Conservation (phyloP, 2,329 filamentous ascomycete genomes). For the Colletotrichum caudatum region DNA sequence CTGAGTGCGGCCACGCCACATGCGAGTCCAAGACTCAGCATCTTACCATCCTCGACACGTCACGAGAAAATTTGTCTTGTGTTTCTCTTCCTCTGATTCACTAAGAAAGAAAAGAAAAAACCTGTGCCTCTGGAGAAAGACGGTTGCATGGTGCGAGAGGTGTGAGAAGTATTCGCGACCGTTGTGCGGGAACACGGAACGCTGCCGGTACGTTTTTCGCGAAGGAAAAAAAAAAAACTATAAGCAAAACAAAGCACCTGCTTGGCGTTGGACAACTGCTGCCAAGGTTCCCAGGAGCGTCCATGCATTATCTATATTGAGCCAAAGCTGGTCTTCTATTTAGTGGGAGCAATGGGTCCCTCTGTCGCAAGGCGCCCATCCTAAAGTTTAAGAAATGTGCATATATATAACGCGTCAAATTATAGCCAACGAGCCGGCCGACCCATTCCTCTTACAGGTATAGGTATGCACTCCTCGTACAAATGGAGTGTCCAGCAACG, state of each 20-base stretch:
- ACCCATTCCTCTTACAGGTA: too few species aligned
- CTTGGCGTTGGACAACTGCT: too few species aligned
- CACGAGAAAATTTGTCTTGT: constrained; percentile 81
- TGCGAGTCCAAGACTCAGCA: constrained; percentile 91
- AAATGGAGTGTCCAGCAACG: background rate
- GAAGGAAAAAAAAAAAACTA: too few species aligned
- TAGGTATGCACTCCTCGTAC: background rate
- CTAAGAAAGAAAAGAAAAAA: constrained; percentile 27
- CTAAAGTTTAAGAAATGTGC: too few species aligned
- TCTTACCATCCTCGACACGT: constrained; percentile 86
- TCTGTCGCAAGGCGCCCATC: too few species aligned
- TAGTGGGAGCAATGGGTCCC: background rate
- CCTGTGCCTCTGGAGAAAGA: constrained; percentile 32
- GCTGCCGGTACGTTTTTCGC: too few species aligned
- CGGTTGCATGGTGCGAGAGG: constrained; percentile 21
- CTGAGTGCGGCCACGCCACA: constrained; percentile 88
- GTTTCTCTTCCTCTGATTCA: constrained; percentile 67
- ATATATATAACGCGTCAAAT: background rate
- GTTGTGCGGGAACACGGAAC: background rate
- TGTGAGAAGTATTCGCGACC: constrained; percentile 39
- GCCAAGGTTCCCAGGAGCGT: background rate
- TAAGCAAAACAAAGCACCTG: background rate
- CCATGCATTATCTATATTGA: background rate
- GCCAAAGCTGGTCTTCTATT: too few species aligned
- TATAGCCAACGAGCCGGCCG: background rate